Conservation (phyloP, 1,284 basidiomycete genomes). For the Moesziomyces globuligerus region DNA sequence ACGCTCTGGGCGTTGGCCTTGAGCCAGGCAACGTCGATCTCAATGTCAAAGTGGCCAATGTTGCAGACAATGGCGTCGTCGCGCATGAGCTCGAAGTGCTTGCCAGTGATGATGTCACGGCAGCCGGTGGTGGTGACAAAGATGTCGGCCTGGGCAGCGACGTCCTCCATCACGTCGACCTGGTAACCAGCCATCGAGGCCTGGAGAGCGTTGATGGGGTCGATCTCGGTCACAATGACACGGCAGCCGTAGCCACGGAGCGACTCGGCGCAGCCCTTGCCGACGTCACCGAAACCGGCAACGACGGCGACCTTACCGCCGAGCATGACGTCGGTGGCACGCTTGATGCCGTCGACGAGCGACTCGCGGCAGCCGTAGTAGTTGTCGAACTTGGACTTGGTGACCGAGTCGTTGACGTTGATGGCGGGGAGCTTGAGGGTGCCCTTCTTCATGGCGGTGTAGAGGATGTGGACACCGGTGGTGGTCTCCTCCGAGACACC, state of each 20-base stretch:
- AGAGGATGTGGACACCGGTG: slow-evolving; percentile 98
- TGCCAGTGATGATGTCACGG: slow-evolving; percentile 93
- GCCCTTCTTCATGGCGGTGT: slow-evolving; percentile 95
- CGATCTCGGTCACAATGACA: slow-evolving; percentile 96
- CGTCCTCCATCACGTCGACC: slow-evolving; percentile 98
- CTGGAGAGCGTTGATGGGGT: slow-evolving; percentile 99
- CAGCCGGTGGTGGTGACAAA: slow-evolving; percentile 99
- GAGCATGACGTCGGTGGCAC: slow-evolving; percentile 99
- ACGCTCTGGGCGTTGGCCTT: slow-evolving; percentile 87
- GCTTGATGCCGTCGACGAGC: slow-evolving; percentile 99
- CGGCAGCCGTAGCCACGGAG: slow-evolving; percentile 95
- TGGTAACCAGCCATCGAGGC: slow-evolving; percentile 99
- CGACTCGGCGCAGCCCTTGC: slow-evolving; percentile 98
- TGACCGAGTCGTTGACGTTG: slow-evolving; percentile 95
- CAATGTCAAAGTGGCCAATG: slow-evolving; percentile 98
- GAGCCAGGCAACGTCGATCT: slow-evolving; percentile 98
- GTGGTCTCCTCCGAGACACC: slow-evolving; percentile 99
- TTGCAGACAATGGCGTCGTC: slow-evolving; percentile 99
- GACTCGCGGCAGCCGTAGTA: slow-evolving; percentile 86
- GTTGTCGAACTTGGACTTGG: slow-evolving; percentile 96
- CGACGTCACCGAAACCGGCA: slow-evolving; percentile 98
- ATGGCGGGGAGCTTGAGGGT: slow-evolving; percentile 97
- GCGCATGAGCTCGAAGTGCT: slow-evolving; percentile 93
- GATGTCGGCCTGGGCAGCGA: slow-evolving; percentile 85
- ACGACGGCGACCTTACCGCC: slow-evolving; percentile 99